phyloP scores from a whole-genome alignment of 2,329 filamentous ascomycete genomes.

The Colletotrichum musae region DNA sequence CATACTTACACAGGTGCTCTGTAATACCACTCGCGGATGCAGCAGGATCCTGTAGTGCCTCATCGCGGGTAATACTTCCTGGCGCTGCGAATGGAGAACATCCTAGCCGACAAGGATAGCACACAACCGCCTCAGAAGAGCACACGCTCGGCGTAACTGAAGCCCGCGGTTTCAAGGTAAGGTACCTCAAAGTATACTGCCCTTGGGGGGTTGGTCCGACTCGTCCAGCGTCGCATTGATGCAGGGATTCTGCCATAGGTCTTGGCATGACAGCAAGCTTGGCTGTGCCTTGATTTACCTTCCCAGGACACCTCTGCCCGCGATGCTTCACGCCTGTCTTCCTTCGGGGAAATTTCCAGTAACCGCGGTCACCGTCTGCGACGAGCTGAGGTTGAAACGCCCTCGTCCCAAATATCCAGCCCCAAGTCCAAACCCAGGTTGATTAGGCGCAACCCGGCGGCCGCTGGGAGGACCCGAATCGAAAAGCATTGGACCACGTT shows the following conservation, averaged over 20 bases:
- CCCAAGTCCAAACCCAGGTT: constrained; percentile 2
- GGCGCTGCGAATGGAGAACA: background rate
- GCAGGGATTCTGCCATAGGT: constrained; percentile 30
- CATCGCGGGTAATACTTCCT: background rate
- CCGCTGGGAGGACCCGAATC: constrained; percentile 3
- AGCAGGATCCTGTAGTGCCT: background rate
- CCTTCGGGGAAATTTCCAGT: background rate
- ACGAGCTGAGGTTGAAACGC: constrained; percentile 37
- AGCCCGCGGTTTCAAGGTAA: constrained; percentile 24
- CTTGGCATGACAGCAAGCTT: constrained; percentile 40
- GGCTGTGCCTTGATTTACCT: constrained; percentile 35
- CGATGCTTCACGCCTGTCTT: background rate
- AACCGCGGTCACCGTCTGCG: constrained; percentile 4
- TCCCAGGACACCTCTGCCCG: constrained; percentile 10
- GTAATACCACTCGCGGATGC: background rate
- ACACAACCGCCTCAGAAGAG: constrained; percentile 6
- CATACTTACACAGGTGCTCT: too few species aligned
- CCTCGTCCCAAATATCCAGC: constrained; percentile 28
- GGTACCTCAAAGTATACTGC: background rate
- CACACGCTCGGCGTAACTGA: constrained; percentile 11
- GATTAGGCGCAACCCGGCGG: constrained; percentile 13
- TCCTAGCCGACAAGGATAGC: constrained; percentile 12
- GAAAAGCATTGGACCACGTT: constrained; percentile 21
- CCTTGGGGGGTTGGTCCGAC: too few species aligned
- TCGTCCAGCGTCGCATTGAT: constrained; percentile 18